Base-by-base conservation (phyloP, 2,329 filamentous ascomycete species). In the Immersiporthe knoxdaviesiana region DNA sequence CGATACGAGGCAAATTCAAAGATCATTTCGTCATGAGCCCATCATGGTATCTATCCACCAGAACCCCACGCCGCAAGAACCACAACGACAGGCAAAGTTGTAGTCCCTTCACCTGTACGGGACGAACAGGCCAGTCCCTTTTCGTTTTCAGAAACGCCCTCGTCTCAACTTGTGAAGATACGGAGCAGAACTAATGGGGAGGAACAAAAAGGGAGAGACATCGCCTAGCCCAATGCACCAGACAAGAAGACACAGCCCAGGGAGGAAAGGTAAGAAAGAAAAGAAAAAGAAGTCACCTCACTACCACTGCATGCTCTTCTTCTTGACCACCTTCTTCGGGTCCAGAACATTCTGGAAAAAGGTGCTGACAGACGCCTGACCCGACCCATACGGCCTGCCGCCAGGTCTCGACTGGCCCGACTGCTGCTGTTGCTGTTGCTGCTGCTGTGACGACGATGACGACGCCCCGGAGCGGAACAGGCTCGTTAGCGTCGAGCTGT, bases 281-380 rank as follows among this genome's bases (percentile, higher is more conserved):
- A 10, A 30, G 21, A 24, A 10, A 27, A 30, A 67, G 47, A 4
- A 35, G 35, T 8, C 35, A 58, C 6, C 37, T 44, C 41, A 6
- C 64, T 69, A 78, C 73, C 78, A 79, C 58, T 76, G 73, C 61
- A 78, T 75, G 65, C 78, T 80, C 66, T 75, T 74, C 74, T 80
- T 80, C 75, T 79, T 80, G 65, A 73, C 73, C 18, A 79, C 72
- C 70, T 72, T 75, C 52, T 74, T 72, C 10, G 76, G 75, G 14
- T 75, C 70, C 70, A 70, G 63, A 61, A 74, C 59, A 35, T 70
- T 71, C 27, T 71, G 67, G 63, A 77, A 76, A 67, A 77, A 73
- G 2, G 70, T 69, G 63, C 74, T 75, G 2, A 73, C 70, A 30
- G 68, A 72, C 12, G 75, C 75, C 18, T 72, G 68, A 1, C 74